Evolutionary conservation across 2,329 filamentous ascomycete species (phyloP), one percentile per base, ranked within the genome.

Genomic region (Claviceps sp.): DNA sequence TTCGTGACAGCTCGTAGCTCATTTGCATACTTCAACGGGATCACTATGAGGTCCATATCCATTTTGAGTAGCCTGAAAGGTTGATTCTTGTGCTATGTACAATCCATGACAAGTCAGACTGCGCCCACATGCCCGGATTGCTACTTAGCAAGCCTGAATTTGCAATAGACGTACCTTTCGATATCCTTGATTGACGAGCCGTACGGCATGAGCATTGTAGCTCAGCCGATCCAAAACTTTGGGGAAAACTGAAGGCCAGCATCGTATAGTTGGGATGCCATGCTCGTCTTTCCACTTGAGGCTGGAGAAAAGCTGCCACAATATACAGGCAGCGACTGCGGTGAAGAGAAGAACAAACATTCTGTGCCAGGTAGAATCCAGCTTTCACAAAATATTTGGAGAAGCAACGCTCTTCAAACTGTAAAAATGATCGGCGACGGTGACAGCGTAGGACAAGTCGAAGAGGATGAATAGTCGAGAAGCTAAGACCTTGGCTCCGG

Each of bases 41-140:
- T 50, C 13, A 56, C 45, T 34, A 55, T 43, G 8, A 56, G 44
- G 30, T 56, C 55, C 55, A 56, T 56, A 37, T 56, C 55, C 55
- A 56, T 55, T 30, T 54, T 56, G 5, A 54, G 53, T 9, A 56
- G 24, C 38, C 50, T 45, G 22, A 56, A 56, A 7, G 55, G 55
- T 2, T 30, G 51, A 16, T 55, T 42, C 36, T 52, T 54, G 41
- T 54, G 30, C 53, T 55, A 11, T 34, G 30, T 4, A 34, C 30
- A 34, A 11, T 34, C 30, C 30, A 34, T 34, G 30, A 11, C 30
- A 34, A 9, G 30, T 34, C 30, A 34, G 30, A 34, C 30, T 34
- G 30, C 9, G 9, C 9, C 30, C 30, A 34, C 30, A 34, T 34
- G 30, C 9, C 3, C 30, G 30, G 9, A 34, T 34, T 34, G 30